These are phyloP conservation scores for Saxophila tyrrhenica DNA, from an alignment of 495 filamentous ascomycete species.

Conservation along the genomic window DNA sequence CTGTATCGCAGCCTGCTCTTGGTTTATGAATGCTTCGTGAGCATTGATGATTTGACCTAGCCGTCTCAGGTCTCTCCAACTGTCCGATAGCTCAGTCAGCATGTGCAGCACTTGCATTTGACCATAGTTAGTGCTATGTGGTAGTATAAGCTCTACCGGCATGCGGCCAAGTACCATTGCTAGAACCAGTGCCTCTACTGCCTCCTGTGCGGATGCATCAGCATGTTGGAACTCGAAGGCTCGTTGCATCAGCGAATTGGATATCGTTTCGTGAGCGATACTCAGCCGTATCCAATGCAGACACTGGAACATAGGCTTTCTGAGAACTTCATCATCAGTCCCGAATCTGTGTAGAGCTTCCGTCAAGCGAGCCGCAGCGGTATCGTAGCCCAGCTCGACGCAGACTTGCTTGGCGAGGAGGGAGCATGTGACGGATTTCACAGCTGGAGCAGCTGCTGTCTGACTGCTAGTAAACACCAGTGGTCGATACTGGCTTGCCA, in stretches of 20 bases:
- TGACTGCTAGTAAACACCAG: neutral
- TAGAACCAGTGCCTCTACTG: neutral
- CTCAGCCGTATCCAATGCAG: neutral
- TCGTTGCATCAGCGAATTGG: neutral
- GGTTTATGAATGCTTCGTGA: neutral
- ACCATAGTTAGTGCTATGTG: neutral
- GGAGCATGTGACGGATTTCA: neutral
- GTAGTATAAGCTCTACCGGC: neutral
- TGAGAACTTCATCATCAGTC: neutral
- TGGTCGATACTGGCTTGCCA: neutral
- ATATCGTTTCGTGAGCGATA: neutral
- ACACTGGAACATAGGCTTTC: neutral
- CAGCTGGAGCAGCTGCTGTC: neutral
- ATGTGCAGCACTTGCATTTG: neutral
- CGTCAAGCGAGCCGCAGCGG: neutral
- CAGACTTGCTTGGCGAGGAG: neutral
- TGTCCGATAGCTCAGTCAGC: neutral
- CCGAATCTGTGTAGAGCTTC: neutral
- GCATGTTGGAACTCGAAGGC: neutral
- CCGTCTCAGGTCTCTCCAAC: neutral
- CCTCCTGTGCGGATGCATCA: neutral
- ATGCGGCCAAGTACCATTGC: neutral
- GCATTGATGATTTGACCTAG: neutral
- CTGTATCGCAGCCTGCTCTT: neutral
- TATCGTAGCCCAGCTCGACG: neutral